Evolutionary conservation across 768 basidiomycete species (phyloP).

Genomic region (Termitomyces titanicus): DNA sequence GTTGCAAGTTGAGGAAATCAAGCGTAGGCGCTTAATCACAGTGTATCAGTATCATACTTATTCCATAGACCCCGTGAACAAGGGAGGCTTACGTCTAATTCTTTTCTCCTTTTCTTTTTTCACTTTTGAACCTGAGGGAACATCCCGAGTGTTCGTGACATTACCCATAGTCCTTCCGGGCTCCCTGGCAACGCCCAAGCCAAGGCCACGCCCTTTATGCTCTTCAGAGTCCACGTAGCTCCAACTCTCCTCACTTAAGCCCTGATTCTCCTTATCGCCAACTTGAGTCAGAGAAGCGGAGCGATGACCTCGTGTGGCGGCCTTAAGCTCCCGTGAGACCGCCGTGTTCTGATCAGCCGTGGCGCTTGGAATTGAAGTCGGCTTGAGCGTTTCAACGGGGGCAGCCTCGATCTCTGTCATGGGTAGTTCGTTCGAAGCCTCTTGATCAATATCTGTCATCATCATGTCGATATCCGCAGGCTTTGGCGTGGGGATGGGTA

Average conservation of each 20-base stretch:
- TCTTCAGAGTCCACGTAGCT: conserved; percentile 33
- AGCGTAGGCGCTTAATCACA: conserved; percentile 46
- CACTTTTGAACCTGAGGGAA: conserved; percentile 22
- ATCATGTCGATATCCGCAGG: conserved; percentile 8
- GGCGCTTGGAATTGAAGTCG: neutral
- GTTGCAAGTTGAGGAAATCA: conserved; percentile 45
- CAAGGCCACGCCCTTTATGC: conserved; percentile 24
- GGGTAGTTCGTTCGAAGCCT: neutral
- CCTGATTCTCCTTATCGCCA: conserved; percentile 43
- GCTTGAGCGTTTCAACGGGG: neutral
- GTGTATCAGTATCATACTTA: conserved; percentile 3
- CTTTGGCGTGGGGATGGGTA: conserved; percentile 5
- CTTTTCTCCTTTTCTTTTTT: conserved; percentile 54
- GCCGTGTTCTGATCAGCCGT: neutral
- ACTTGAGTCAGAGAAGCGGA: conserved; percentile 13
- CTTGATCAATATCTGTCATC: neutral
- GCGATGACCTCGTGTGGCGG: conserved; percentile 3
- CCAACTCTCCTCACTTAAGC: conserved; percentile 33
- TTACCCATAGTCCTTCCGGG: conserved; percentile 53
- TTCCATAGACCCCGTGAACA: neutral
- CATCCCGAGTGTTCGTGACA: conserved; percentile 32
- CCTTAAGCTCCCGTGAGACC: neutral
- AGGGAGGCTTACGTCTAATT: conserved; percentile 39
- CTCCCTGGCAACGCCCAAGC: conserved; percentile 31
- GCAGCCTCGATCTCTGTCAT: neutral